A percentile compares a stretch with the other conserved stretches of the same genome.
Conservation (phyloP, 306 rosid genomes). For the Neltuma alba region DNA sequence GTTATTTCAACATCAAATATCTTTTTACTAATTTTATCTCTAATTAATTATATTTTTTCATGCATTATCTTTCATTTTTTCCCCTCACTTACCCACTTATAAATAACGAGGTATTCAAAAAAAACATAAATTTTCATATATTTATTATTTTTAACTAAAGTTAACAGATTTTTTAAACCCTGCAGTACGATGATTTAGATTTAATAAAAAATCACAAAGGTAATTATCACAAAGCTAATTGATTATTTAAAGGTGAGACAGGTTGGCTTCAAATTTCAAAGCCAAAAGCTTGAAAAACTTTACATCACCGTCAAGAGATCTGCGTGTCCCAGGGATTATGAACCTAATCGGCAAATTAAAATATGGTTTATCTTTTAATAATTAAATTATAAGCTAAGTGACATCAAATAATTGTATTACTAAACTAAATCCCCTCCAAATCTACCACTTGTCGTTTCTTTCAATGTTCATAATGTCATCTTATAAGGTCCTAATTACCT, state of each 20-base stretch:
- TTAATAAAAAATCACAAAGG: too few species aligned
- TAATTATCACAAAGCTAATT: too few species aligned
- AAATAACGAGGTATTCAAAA: too few species aligned
- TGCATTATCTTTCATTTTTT: too few species aligned
- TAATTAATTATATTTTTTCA: too few species aligned
- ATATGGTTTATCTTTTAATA: not conserved
- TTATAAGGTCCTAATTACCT: not conserved
- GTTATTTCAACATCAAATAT: too few species aligned
- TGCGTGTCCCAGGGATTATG: not conserved
- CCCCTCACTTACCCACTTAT: too few species aligned
- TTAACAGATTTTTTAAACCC: too few species aligned
- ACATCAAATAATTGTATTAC: not conserved
- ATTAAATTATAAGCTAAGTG: not conserved
- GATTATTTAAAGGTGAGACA: not conserved
- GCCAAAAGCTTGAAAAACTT: not conserved
- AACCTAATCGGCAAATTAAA: not conserved
- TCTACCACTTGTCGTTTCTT: not conserved
- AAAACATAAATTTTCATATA: too few species aligned
- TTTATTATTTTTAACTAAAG: too few species aligned
- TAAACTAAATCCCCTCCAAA: not conserved
- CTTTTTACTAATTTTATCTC: too few species aligned
- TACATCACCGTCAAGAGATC: not conserved
- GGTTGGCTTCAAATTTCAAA: not conserved
- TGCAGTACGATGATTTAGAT: too few species aligned
- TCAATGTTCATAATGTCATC: not conserved